These are phyloP conservation scores for Teunomyces funiuensis DNA, from an alignment of 805 yeast species.

Conservation along the genomic window DNA sequence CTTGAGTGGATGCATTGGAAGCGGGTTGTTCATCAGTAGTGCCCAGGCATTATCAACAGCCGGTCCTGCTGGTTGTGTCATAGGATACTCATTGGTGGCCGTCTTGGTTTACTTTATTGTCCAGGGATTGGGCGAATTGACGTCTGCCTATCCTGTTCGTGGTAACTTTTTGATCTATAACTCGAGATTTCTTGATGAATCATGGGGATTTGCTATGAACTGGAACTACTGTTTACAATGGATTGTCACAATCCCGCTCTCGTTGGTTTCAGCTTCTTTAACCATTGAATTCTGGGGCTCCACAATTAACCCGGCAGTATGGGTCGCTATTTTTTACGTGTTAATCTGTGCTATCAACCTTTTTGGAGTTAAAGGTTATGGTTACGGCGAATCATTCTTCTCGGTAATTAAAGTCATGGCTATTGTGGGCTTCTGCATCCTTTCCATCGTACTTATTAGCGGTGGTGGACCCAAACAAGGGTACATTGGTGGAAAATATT, in stretches of 20 bases:
- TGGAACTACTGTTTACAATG: slow-evolving; percentile 19
- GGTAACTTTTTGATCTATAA: slow-evolving; percentile 14
- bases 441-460: slow-evolving; percentile 33
- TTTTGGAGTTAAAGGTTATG: slow-evolving; percentile 29
- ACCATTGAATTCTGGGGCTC: slow-evolving; percentile 24
- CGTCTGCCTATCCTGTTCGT: slow-evolving; percentile 12
- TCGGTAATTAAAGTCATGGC: slow-evolving; percentile 28
- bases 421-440: slow-evolving; percentile 25
- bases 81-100: slow-evolving; percentile 15
- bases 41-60: slow-evolving; percentile 17
- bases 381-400: slow-evolving; percentile 26
- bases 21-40: slow-evolving; percentile 20
- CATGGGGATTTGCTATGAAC: slow-evolving; percentile 23
- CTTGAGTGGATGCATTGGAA: slow-evolving; percentile 21
- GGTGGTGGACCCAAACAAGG: slow-evolving; percentile 46
- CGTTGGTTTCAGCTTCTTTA: slow-evolving; percentile 15
- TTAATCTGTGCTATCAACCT: slow-evolving; percentile 21
- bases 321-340: slow-evolving; percentile 27
- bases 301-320: slow-evolving; percentile 21
- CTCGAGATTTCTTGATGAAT: slow-evolving; percentile 22
- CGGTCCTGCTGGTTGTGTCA: slow-evolving; percentile 20
- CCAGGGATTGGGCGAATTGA: slow-evolving; percentile 14
- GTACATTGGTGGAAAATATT: slow-evolving; percentile 50
- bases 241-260: slow-evolving; percentile 12
- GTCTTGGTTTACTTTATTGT: slow-evolving; percentile 12